A percentile compares a stretch with the other conserved stretches of the same genome.
Evolutionary conservation across 805 yeast genomes (phyloP).

Genomic region (Candida parachauliodes): DNA sequence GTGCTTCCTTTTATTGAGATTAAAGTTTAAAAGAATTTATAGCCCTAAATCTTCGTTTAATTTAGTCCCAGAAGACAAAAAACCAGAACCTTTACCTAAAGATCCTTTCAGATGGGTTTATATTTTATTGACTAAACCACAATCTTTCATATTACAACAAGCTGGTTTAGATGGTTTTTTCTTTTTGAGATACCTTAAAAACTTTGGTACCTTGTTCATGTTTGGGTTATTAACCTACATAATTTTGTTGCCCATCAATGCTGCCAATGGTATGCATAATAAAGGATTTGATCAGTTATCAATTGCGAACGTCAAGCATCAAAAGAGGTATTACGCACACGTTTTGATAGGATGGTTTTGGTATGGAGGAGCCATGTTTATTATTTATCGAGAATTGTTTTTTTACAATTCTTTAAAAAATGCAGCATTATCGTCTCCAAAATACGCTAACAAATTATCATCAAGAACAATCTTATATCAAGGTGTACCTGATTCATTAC

Average conservation of each 20-base stretch:
- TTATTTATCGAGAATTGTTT: conserved; percentile 77
- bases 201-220: conserved; percentile 48
- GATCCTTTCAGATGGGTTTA: conserved; percentile 71
- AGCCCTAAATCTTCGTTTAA: conserved; percentile 74
- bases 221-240: conserved; percentile 52
- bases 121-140: conserved; percentile 62
- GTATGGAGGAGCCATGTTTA: conserved; percentile 65
- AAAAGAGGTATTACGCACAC: conserved; percentile 77
- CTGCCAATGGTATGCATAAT: conserved; percentile 58
- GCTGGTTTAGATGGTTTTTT: conserved; percentile 95
- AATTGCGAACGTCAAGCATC: conserved; percentile 65
- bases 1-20: conserved; percentile 63
- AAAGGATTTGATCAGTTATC: conserved; percentile 73
- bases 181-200: conserved; percentile 71
- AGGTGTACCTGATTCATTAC: conserved; percentile 71
- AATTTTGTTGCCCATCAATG: conserved; percentile 80
- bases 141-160: conserved; percentile 73
- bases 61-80: conserved; percentile 53
- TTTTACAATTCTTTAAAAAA: conserved; percentile 74
- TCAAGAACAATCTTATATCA: conserved; percentile 83
- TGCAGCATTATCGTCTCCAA: conserved; percentile 77
- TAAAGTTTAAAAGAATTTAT: conserved; percentile 68
- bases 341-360: conserved; percentile 77
- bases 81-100: conserved; percentile 69
- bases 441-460: conserved; percentile 67